phyloP scores from a whole-genome alignment of 1,284 basidiomycete species.

The Pterulicium gracile region DNA sequence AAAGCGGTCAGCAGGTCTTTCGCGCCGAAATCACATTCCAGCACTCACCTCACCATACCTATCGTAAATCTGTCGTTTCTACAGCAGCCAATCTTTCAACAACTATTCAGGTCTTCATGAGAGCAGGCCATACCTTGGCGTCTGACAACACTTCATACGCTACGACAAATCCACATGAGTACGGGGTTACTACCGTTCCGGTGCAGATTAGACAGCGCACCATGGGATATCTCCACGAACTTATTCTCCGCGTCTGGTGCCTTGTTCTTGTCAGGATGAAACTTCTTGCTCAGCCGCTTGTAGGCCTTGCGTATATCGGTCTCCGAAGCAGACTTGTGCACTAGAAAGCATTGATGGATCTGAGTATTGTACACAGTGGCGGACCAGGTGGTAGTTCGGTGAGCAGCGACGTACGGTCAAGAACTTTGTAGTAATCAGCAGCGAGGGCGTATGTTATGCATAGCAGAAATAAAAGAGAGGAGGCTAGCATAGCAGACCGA shows the following conservation, averaged over 20 bases:
- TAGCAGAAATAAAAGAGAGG: constrained; percentile 29
- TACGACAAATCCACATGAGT: constrained; percentile 22
- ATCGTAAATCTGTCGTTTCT: constrained; percentile 91
- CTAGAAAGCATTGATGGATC: constrained; percentile 25
- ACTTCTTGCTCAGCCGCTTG: constrained; percentile 81
- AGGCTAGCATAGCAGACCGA: constrained; percentile 15
- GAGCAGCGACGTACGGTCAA: constrained; percentile 50
- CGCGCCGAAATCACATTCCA: not conserved
- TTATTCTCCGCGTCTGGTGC: constrained; percentile 71
- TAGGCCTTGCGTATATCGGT: constrained; percentile 87
- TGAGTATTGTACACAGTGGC: constrained; percentile 16
- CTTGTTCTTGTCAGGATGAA: constrained; percentile 91
- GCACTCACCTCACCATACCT: constrained; percentile 72
- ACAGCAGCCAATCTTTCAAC: constrained; percentile 1
- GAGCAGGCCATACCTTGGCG: constrained; percentile 42
- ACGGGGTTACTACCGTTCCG: too few species aligned
- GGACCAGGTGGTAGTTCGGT: constrained; percentile 15
- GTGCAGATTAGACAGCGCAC: constrained; percentile 32
- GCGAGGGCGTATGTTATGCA: constrained; percentile 40
- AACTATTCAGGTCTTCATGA: too few species aligned
- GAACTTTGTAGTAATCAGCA: constrained; percentile 64
- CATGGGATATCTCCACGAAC: constrained; percentile 85
- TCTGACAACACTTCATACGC: constrained; percentile 94
- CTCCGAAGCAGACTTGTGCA: constrained; percentile 72
- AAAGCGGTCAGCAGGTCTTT: constrained; percentile 6